Base-by-base conservation (phyloP, 2,329 filamentous ascomycete species). In the Epichloe festucae region DNA sequence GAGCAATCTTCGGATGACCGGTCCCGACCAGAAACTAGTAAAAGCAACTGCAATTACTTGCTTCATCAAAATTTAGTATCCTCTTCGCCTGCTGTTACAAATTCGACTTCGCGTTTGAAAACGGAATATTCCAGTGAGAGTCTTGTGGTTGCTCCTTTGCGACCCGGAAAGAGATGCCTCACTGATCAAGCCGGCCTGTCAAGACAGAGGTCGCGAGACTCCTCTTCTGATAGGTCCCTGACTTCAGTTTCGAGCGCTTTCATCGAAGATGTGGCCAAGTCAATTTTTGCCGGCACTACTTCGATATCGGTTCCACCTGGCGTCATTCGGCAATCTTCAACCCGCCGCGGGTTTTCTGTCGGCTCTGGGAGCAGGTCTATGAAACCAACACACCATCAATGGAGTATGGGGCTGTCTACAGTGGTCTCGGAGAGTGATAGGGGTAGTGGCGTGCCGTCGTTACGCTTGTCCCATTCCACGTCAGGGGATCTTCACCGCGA, bases 351-450 rank as follows among this genome's bases (percentile, higher is more conserved):
- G 12, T 15, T 36, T 21, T 17, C 46, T 11, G 21, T 49, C n/a
- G 11, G 17, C 43, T 27, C 15, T 23, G 45, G 12, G 5, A 12
- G 15, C 27, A 19, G 35, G 5, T 36, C 17, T 17, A 47, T 51
- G 45, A 42, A 55, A 17, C 62, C 71, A 46, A 64, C 71, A 53
- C 71, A 73, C 51, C 78, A 81, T 60, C 77, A 77, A 72, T 82
- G 79, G 78, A 81, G 78, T 64, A 76, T 77, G 44, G 78, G 81
- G 63, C 70, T 83, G 42, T 84, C 81, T 40, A 81, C 79, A 44
- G 79, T 84, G 54, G 69, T 76, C 64, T 83, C 80, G 36, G 80
- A 81, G 62, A 78, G 76, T 60, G 80, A 84, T 55, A 70, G 65
- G 43, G 70, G 66, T 38, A 80, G 74, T 60, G 68, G 73, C 35